Conservation (phyloP, 2,329 filamentous ascomycete genomes). For the Colletotrichum sp. region DNA sequence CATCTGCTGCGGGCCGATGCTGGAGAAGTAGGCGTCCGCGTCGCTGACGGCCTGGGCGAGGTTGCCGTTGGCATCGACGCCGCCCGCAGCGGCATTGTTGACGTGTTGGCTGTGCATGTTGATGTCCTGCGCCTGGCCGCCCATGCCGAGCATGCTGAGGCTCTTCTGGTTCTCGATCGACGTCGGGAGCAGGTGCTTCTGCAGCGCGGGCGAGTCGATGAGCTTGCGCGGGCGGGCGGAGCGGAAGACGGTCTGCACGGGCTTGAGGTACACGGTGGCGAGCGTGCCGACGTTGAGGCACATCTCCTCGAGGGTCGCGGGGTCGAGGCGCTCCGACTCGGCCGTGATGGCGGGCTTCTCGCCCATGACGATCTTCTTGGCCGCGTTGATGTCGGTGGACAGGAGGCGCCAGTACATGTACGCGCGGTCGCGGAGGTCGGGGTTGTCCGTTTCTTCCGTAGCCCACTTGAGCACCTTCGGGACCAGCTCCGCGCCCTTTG, state of each 20-base stretch:
- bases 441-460: conserved; percentile 98
- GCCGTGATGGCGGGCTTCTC: conserved; percentile 96
- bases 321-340: conserved; percentile 92
- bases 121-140: conserved; percentile 56
- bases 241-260: conserved; percentile 95
- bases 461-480: conserved; percentile 98
- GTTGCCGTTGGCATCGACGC: conserved; percentile 40
- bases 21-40: conserved; percentile 89
- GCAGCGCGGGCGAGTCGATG: conserved; percentile 83
- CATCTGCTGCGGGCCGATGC: conserved; percentile 77
- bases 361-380: conserved; percentile 92
- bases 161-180: conserved; percentile 63
- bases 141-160: conserved; percentile 63
- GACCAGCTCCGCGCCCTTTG: conserved; percentile 90
- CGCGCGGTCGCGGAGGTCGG: conserved; percentile 90
- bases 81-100: conserved; percentile 2
- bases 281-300: conserved; percentile 95
- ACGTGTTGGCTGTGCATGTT: conserved; percentile 44
- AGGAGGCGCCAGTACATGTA: conserved; percentile 99
- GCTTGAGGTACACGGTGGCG: conserved; percentile 96
- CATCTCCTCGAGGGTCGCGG: conserved; percentile 92
- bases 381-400: conserved; percentile 87
- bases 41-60: conserved; percentile 78
- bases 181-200: conserved; percentile 70
- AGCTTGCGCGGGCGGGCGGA: conserved; percentile 82